phyloP scores from a whole-genome alignment of 164 flowering plant genomes.

The Vitis riparia region DNA sequence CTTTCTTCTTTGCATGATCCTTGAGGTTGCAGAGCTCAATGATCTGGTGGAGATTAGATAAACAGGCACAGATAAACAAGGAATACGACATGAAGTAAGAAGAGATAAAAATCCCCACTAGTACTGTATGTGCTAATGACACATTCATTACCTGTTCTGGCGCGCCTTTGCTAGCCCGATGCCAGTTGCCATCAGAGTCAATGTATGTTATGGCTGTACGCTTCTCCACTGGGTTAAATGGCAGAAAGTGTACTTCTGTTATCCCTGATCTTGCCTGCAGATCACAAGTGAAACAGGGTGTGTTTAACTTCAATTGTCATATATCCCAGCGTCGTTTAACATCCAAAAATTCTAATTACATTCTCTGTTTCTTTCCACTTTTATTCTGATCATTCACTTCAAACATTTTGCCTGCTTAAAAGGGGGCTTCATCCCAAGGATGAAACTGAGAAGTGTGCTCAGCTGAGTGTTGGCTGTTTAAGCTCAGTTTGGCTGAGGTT shows the following conservation, averaged over 20 bases:
- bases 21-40: conserved; percentile 32
- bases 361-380: neutral
- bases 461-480: no score
- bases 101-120: neutral
- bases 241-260: conserved; percentile 39
- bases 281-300: neutral
- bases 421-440: no score
- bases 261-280: conserved; percentile 41
- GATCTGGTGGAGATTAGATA: conserved; percentile 18
- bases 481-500: no score
- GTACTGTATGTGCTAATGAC: neutral
- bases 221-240: conserved; percentile 47
- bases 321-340: neutral
- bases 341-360: neutral
- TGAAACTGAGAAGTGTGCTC: no score
- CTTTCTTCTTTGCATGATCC: conserved; percentile 28
- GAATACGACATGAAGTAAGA: neutral
- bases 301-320: neutral
- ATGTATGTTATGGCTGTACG: conserved; percentile 43
- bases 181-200: conserved; percentile 36
- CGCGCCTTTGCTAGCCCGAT: conserved; percentile 43
- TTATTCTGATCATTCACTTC: no score
- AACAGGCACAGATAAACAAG: neutral
- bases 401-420: no score
- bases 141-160: conserved; percentile 30